Evolutionary conservation across 1,139 yeast species (phyloP), one percentile per base, ranked within the genome.

Genomic region (Blastobotrys niveus): DNA sequence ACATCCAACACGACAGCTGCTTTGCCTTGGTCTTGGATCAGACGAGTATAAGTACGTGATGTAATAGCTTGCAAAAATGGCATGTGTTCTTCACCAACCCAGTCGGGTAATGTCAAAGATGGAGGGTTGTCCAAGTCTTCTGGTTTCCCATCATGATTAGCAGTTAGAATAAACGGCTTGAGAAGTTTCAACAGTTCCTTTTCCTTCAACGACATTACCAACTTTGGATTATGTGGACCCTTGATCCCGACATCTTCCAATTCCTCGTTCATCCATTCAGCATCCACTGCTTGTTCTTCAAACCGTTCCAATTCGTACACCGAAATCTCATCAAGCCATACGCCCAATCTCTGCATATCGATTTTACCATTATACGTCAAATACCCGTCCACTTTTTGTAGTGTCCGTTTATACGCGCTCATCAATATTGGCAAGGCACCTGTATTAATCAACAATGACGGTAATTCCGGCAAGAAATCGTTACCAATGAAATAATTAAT

Each of bases 391-490:
- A 80, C 69, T 49, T 75, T 76, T 53, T 76, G 74, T 59, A 91
- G 72, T 19, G 89, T 79, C 58, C 81, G 81, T 61, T 88, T 91
- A 68, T 93, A 91, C 12, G 96, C 83, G 52, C 82, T 85, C 55
- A 91, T 72, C 57, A 93, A 74, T 34, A 88, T 75, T 12, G 97
- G 96, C 68, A 93, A 83, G 0, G 98, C 98, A 56, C 97, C 97
- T 57, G 89, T 91, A 61, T 88, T 89, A 56, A 93, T 77, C 63
- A 86, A 88, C 58, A 93, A 72, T 63, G 89, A 95, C 1, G 99
- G 98, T 57, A 93, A 74, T 61, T 91, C 87, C n/a, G 99, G 98
- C 59, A 93, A 75, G 78, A 93, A 93, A 74, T 93, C 99, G 61
- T 93, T 93, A 58, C 99, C 99, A 59, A 93, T 86, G 49, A 91